Conservation (phyloP, 176 grass and related monocot genomes). For the Areca catechu region DNA sequence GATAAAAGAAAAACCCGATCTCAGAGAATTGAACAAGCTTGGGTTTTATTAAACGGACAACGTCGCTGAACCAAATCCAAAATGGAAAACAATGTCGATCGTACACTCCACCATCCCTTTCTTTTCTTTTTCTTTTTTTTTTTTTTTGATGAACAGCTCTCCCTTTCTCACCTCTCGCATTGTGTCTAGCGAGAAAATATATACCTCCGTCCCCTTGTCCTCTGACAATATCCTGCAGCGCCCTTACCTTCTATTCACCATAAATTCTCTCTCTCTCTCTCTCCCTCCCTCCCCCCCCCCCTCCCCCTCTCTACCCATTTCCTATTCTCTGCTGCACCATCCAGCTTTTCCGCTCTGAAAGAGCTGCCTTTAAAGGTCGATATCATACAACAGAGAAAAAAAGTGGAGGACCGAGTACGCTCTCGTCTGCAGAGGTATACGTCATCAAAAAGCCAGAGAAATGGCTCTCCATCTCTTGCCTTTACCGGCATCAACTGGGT, state of each 20-base stretch:
- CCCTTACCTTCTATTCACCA: conserved; percentile 21
- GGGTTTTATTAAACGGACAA: not conserved
- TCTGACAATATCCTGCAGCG: conserved; percentile 28
- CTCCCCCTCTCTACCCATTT: conserved; percentile 5
- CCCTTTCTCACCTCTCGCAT: not conserved
- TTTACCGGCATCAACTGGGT: not conserved
- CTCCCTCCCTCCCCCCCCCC: not conserved
- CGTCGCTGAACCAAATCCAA: not conserved
- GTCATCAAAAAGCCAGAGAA: conserved; percentile 27
- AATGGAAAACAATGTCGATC: not conserved
- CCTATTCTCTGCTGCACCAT: not conserved
- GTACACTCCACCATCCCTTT: not conserved
- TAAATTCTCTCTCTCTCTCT: conserved; percentile 7
- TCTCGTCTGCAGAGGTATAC: conserved; percentile 12
- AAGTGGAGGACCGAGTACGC: not conserved
- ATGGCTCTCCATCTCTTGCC: conserved; percentile 4
- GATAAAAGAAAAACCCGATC: too few species aligned
- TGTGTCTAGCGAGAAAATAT: conserved; percentile 2
- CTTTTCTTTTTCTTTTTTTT: too few species aligned
- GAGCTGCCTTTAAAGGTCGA: not conserved
- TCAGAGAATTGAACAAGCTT: not conserved
- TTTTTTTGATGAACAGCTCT: too few species aligned
- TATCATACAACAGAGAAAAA: not conserved
- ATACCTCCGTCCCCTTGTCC: not conserved
- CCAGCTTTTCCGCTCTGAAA: too few species aligned